A percentile compares a stretch with the other conserved stretches of the same genome.
Evolutionary conservation across 257 asterid genomes (phyloP).

Genomic region (Nicotiana noctiflora): DNA sequence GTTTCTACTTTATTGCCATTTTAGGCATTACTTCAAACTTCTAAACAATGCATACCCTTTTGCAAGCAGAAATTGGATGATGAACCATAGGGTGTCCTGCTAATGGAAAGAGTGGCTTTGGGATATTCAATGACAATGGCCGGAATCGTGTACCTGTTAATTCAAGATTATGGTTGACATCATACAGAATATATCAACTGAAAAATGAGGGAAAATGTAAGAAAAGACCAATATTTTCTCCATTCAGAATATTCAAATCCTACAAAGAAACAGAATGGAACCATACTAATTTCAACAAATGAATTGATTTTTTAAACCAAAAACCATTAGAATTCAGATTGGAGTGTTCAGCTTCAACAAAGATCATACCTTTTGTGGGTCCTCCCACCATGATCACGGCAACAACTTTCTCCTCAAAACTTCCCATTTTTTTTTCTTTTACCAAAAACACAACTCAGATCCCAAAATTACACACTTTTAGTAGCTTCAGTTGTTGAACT

Average conservation of each 20-base stretch:
- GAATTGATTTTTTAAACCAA: neutral
- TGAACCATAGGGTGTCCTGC: conserved; percentile 97
- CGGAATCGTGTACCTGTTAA: conserved; percentile 79
- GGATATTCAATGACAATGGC: conserved; percentile 70
- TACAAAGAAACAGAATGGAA: no score
- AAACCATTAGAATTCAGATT: no score
- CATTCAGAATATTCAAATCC: neutral
- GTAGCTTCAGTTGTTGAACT: neutral
- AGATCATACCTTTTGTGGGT: conserved; percentile 69
- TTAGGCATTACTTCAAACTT: neutral
- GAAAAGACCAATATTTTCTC: neutral
- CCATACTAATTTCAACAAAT: no score
- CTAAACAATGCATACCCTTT: conserved; percentile 36
- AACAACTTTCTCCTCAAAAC: conserved; percentile 63
- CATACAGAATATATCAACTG: neutral
- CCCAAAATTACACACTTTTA: conserved; percentile 3
- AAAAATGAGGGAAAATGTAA: neutral
- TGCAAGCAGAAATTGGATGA: conserved; percentile 89
- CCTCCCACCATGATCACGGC: conserved; percentile 99
- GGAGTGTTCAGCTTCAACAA: no score
- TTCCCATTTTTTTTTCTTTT: conserved; percentile 39
- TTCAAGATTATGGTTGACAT: neutral
- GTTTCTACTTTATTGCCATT: no score
- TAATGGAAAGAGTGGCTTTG: conserved; percentile 77
- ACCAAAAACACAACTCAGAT: conserved; percentile 36